These are phyloP conservation scores for Leishmania turanica DNA, from an alignment of 208 protist genomes.

Conservation along the genomic window DNA sequence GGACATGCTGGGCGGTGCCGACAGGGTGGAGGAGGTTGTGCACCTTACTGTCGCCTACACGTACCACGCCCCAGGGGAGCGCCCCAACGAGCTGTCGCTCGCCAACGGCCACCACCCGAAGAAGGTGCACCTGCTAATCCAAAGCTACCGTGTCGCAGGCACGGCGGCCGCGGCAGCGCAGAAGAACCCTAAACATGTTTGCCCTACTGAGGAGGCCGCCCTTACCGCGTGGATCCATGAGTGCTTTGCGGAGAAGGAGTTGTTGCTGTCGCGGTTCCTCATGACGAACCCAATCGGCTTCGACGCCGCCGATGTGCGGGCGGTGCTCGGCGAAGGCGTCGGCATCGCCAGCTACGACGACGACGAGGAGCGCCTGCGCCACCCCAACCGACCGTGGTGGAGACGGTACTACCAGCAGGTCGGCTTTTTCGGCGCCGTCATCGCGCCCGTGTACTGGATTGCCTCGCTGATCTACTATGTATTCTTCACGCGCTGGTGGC, in stretches of 20 bases:
- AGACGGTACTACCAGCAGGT: slow-evolving; percentile 30
- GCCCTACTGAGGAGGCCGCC: slow-evolving; percentile 47
- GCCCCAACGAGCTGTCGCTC: slow-evolving; percentile 68
- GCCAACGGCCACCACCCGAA: slow-evolving; percentile 70
- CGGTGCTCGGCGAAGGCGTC: slow-evolving; percentile 53
- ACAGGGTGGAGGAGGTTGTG: slow-evolving; percentile 78
- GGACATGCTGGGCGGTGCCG: slow-evolving; percentile 62
- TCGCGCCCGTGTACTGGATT: slow-evolving; percentile 25
- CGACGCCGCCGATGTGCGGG: slow-evolving; percentile 52
- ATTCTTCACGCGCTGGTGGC: slow-evolving; percentile 25
- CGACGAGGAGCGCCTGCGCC: slow-evolving; percentile 32
- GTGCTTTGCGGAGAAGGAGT: slow-evolving; percentile 84
- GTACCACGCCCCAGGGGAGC: slow-evolving; percentile 50
- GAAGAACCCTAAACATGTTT: slow-evolving; percentile 16
- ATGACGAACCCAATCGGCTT: slow-evolving; percentile 66
- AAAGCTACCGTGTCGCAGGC: slow-evolving; percentile 38
- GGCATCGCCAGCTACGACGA: slow-evolving; percentile 61
- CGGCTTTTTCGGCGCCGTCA: slow-evolving; percentile 17
- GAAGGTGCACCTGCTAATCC: slow-evolving; percentile 78
- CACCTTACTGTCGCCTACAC: slow-evolving; percentile 91
- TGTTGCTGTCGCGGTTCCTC: slow-evolving; percentile 77
- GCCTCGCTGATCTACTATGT: slow-evolving; percentile 24
- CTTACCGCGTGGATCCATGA: slow-evolving; percentile 65
- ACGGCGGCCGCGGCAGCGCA: slow-evolving; percentile 16
- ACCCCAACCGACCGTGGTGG: slow-evolving; percentile 22